A percentile compares a stretch with the other conserved stretches of the same genome.
phyloP scores from a whole-genome alignment of 1,284 basidiomycete genomes.

The Clitocybe nebularis region DNA sequence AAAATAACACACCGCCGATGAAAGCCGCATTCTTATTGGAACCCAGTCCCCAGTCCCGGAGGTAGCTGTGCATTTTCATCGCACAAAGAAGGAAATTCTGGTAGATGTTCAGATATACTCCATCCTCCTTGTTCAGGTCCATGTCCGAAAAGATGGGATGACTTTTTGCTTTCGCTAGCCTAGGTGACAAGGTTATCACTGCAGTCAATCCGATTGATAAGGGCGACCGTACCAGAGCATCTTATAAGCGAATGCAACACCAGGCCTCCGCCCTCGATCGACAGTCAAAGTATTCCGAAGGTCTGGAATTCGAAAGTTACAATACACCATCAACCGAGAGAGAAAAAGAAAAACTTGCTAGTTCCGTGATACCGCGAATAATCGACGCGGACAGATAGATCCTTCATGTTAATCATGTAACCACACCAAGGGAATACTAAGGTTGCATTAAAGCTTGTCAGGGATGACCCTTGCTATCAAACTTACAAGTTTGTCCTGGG shows the following conservation, averaged over 20 bases:
- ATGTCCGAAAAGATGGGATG: constrained; percentile 81
- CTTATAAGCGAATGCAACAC: constrained; percentile 57
- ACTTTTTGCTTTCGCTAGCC: constrained; percentile 62
- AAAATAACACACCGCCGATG: constrained; percentile 45
- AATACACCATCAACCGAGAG: not conserved
- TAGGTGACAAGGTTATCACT: constrained; percentile 24
- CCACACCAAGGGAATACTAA: constrained; percentile 92
- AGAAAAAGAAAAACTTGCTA: constrained; percentile 49
- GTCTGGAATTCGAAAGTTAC: constrained; percentile 33
- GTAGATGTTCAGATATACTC: constrained; percentile 80
- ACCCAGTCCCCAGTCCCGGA: constrained; percentile 56
- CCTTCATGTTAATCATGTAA: constrained; percentile 67
- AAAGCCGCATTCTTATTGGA: constrained; percentile 42
- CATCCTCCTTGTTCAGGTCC: constrained; percentile 58
- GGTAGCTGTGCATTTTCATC: constrained; percentile 86
- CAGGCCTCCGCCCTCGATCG: constrained; percentile 53
- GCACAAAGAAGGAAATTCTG: constrained; percentile 83
- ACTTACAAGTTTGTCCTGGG: constrained; percentile 44
- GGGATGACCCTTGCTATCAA: not conserved
- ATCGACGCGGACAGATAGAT: constrained; percentile 75
- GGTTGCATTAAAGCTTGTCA: constrained; percentile 2
- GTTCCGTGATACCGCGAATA: constrained; percentile 61
- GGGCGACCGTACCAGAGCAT: constrained; percentile 65
- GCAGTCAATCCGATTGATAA: not conserved
- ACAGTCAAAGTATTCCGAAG: constrained; percentile 64